Conservation (phyloP, 805 yeast genomes). For the Yamadazyma endophytica region DNA sequence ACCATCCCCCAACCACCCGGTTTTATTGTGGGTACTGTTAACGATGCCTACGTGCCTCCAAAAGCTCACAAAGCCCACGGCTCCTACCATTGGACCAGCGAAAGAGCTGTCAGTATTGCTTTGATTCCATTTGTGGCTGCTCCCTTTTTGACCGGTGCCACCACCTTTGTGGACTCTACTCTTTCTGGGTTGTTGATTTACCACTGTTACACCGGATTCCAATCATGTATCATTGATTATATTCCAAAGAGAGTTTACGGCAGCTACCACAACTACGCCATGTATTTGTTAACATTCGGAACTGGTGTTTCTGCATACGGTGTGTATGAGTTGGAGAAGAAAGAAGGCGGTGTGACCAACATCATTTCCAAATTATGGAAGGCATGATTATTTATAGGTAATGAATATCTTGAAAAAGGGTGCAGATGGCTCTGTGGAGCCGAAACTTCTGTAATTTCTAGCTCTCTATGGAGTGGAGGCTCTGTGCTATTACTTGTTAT, state of each 20-base stretch:
- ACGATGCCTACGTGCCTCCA: conserved; percentile 67
- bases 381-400: conserved; percentile 20
- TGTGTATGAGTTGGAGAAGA: conserved; percentile 61
- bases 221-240: conserved; percentile 73
- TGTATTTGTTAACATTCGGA: conserved; percentile 59
- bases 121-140: conserved; percentile 60
- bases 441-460: neutral
- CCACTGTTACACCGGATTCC: conserved; percentile 71
- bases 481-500: conserved; percentile 1
- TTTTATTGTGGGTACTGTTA: conserved; percentile 63
- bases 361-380: conserved; percentile 38
- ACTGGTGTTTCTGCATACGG: conserved; percentile 68
- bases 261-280: conserved; percentile 54
- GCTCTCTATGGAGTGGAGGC: neutral
- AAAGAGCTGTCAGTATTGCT: conserved; percentile 55
- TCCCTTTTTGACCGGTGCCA: conserved; percentile 55
- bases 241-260: conserved; percentile 75
- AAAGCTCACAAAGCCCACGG: conserved; percentile 56
- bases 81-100: conserved; percentile 71
- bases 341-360: conserved; percentile 60
- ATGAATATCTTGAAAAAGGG: too few relatives aligned
- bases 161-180: conserved; percentile 53
- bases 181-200: conserved; percentile 52
- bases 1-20: conserved; percentile 72
- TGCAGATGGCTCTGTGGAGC: neutral